A percentile compares a stretch with the other conserved stretches of the same genome.
phyloP scores from a whole-genome alignment of 768 basidiomycete genomes.

The Termitomyces sp. region DNA sequence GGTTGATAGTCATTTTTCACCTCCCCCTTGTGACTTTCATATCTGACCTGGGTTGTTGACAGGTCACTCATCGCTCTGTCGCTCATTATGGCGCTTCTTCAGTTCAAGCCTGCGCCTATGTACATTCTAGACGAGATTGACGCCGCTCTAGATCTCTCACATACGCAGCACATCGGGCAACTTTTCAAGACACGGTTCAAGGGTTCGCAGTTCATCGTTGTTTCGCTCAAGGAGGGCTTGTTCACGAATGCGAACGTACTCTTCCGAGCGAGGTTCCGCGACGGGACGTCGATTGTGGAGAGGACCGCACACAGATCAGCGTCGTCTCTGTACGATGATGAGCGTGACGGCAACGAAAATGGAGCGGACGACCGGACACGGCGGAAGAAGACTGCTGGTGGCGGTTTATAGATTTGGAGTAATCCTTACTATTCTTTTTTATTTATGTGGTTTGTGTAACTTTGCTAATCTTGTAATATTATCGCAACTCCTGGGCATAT shows the following conservation, averaged over 20 bases:
- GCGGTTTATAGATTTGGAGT: conserved; percentile 16
- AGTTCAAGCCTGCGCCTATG: conserved; percentile 99
- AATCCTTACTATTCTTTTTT: conserved; percentile 7
- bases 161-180: conserved; percentile 96
- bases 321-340: conserved; percentile 43
- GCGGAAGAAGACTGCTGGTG: conserved; percentile 28
- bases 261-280: conserved; percentile 89
- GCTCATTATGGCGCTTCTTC: conserved; percentile 97
- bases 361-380: conserved; percentile 28
- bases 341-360: conserved; percentile 24
- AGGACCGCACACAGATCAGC: conserved; percentile 67
- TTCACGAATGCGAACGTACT: conserved; percentile 98
- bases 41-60: not conserved
- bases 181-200: conserved; percentile 98
- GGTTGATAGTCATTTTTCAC: conserved; percentile 49
- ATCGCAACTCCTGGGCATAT: conserved; percentile 12
- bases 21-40: not conserved
- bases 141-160: conserved; percentile 92
- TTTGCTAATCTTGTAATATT: conserved; percentile 24
- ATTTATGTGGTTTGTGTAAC: conserved; percentile 12
- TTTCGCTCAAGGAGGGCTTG: conserved; percentile 93
- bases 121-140: conserved; percentile 99
- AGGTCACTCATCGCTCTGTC: conserved; percentile 98
- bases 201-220: conserved; percentile 97
- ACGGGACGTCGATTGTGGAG: conserved; percentile 91